Evolutionary conservation across 2,329 filamentous ascomycete genomes (phyloP).

Genomic region (Cladosporium sp.): DNA sequence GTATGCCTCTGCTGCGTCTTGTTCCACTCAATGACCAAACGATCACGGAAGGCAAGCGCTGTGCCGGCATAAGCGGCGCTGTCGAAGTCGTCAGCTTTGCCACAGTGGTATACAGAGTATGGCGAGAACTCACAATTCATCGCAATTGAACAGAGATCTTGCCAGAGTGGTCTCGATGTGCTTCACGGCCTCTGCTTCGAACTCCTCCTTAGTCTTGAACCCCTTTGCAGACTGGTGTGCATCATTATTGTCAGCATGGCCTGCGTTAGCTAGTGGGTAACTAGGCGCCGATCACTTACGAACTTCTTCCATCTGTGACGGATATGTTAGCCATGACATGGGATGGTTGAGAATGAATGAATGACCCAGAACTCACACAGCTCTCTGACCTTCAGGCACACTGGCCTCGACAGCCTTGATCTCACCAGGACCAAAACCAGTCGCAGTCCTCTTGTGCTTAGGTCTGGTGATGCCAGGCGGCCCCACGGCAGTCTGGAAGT

Average conservation of each 20-base stretch:
- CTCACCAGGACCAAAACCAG: conserved; percentile 82
- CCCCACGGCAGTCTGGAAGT: conserved; percentile 80
- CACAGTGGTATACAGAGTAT: no score
- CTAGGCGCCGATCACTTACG: conserved; percentile 34
- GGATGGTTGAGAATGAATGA: background rate
- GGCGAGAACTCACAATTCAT: conserved; percentile 53
- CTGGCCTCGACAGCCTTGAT: conserved; percentile 90
- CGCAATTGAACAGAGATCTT: conserved; percentile 95
- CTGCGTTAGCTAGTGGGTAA: background rate
- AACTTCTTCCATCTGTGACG: conserved; percentile 54
- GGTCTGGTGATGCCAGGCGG: conserved; percentile 76
- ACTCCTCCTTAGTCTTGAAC: conserved; percentile 76
- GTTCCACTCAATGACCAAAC: conserved; percentile 94
- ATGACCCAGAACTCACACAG: conserved; percentile 57
- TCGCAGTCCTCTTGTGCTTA: conserved; percentile 96
- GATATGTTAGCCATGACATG: background rate
- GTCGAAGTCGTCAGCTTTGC: background rate
- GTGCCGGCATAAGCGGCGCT: conserved; percentile 86
- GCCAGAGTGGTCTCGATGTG: conserved; percentile 96
- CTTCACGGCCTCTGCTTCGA: conserved; percentile 76
- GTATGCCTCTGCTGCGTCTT: conserved; percentile 96
- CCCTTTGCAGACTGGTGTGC: conserved; percentile 53
- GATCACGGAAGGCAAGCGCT: conserved; percentile 86
- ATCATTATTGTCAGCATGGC: conserved; percentile 14
- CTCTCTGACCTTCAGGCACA: conserved; percentile 84